A percentile compares a stretch with the other conserved stretches of the same genome.
These are phyloP conservation scores for Uromyces viciae-fabae DNA, from an alignment of 1,284 basidiomycete genomes.

Conservation along the genomic window DNA sequence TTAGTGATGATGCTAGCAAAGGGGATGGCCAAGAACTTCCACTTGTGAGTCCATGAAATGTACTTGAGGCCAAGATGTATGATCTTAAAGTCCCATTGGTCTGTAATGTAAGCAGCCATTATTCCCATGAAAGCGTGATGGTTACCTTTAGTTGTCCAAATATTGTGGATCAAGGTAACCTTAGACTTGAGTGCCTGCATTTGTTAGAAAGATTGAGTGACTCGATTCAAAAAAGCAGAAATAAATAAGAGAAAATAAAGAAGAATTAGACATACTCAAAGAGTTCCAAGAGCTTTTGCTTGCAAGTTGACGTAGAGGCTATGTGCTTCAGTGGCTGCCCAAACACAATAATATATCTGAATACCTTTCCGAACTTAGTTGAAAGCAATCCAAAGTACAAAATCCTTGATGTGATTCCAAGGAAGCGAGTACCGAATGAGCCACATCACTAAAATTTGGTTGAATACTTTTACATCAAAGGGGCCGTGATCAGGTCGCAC, in stretches of 20 bases:
- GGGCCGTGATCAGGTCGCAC: too few relatives aligned
- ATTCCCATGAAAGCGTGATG: conserved; percentile 1
- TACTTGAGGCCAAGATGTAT: not conserved
- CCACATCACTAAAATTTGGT: not conserved
- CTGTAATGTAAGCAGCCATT: not conserved
- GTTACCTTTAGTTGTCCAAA: not conserved
- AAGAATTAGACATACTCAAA: not conserved
- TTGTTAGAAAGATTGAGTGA: not conserved
- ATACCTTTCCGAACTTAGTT: not conserved
- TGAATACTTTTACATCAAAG: not conserved
- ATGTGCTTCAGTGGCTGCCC: conserved; percentile 10
- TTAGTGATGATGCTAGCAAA: not conserved
- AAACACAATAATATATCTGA: not conserved
- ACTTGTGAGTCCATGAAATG: not conserved
- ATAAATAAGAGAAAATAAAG: not conserved
- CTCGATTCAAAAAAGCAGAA: not conserved
- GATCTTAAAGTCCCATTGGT: not conserved
- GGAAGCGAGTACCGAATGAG: not conserved
- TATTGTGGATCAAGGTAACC: not conserved
- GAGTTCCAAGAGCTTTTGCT: not conserved
- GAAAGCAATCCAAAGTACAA: not conserved
- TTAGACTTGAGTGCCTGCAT: not conserved
- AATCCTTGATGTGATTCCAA: not conserved
- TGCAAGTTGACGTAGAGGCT: not conserved
- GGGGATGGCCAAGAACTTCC: not conserved